phyloP scores from a whole-genome alignment of 352 stramenopile genomes.

The Phytophthora ramorum region DNA sequence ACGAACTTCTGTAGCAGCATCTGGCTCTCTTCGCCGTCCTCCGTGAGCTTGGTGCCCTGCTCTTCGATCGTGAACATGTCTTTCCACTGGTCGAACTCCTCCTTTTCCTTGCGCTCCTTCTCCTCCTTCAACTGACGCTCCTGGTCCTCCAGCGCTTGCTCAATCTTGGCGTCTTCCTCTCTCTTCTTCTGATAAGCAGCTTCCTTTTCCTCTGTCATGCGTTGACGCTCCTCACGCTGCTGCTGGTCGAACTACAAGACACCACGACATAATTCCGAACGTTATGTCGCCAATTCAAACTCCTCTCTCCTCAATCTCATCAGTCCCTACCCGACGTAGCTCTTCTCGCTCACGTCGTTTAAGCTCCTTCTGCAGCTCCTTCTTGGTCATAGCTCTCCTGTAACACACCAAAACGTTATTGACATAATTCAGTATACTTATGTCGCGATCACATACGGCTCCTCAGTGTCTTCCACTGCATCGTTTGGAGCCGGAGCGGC shows the following conservation, averaged over 20 bases:
- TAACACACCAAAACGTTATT: background rate
- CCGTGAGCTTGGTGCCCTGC: conserved; percentile 53
- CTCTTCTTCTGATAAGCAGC: conserved; percentile 68
- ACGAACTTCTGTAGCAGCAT: conserved; percentile 74
- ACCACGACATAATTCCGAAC: conserved; percentile 4
- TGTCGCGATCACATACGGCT: conserved; percentile 47
- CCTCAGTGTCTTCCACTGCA: conserved; percentile 19
- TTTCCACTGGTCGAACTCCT: conserved; percentile 84
- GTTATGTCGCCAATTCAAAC: background rate
- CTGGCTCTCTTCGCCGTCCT: conserved; percentile 72
- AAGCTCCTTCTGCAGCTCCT: conserved; percentile 80
- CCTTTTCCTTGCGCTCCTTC: conserved; percentile 67
- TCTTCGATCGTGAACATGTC: conserved; percentile 79
- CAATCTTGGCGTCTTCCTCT: conserved; percentile 56
- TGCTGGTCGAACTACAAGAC: conserved; percentile 71
- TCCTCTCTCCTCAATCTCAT: background rate
- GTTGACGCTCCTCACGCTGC: conserved; percentile 65
- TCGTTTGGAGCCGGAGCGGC: conserved; percentile 28
- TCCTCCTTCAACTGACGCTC: conserved; percentile 53
- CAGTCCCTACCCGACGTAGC: conserved; percentile 54
- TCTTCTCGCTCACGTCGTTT: conserved; percentile 81
- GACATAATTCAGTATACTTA: conserved; percentile 1
- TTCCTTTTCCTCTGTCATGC: conserved; percentile 62
- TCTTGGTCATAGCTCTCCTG: conserved; percentile 72
- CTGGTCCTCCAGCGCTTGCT: conserved; percentile 56